These are phyloP conservation scores for Synchytrium microbalum DNA, from an alignment of 371 early-diverging fungal species.

Conservation along the genomic window DNA sequence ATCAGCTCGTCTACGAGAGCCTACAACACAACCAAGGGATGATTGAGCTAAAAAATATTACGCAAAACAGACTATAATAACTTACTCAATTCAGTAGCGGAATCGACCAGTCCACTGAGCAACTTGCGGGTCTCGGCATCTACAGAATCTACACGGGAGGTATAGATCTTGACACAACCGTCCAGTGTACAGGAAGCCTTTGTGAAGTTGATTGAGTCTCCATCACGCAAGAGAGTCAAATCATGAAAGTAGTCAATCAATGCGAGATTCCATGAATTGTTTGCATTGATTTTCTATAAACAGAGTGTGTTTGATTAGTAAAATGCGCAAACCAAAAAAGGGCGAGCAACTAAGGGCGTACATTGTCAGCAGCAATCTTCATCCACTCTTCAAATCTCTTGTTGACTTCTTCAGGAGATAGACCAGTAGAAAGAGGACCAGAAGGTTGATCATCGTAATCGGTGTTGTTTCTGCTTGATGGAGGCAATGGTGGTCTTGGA, in stretches of 20 bases:
- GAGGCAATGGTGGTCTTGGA: not conserved
- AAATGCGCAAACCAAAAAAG: not conserved
- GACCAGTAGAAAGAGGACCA: not conserved
- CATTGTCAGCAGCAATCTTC: conserved; percentile 94
- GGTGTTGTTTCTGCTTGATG: no score
- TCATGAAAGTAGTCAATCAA: conserved; percentile 98
- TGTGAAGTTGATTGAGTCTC: conserved; percentile 97
- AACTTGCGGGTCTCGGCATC: conserved; percentile 92
- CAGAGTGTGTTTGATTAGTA: not conserved
- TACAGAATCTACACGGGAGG: conserved; percentile 97
- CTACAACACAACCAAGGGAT: conserved; percentile 5
- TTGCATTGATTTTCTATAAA: conserved; percentile 89
- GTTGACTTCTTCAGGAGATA: conserved; percentile 7
- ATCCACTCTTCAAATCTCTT: conserved; percentile 90
- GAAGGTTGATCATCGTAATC: not conserved
- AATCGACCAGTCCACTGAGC: conserved; percentile 66
- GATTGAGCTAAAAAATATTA: not conserved
- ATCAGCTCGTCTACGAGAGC: conserved; percentile 11
- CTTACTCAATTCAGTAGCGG: conserved; percentile 12
- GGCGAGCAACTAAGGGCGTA: conserved; percentile 22
- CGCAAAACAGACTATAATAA: not conserved
- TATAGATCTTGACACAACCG: conserved; percentile 98
- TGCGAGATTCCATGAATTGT: conserved; percentile 96
- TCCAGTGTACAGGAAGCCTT: conserved; percentile 98
- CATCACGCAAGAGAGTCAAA: conserved; percentile 87